Evolutionary conservation across 2,329 filamentous ascomycete genomes (phyloP).

Genomic region (Aureobasidium subglaciale): DNA sequence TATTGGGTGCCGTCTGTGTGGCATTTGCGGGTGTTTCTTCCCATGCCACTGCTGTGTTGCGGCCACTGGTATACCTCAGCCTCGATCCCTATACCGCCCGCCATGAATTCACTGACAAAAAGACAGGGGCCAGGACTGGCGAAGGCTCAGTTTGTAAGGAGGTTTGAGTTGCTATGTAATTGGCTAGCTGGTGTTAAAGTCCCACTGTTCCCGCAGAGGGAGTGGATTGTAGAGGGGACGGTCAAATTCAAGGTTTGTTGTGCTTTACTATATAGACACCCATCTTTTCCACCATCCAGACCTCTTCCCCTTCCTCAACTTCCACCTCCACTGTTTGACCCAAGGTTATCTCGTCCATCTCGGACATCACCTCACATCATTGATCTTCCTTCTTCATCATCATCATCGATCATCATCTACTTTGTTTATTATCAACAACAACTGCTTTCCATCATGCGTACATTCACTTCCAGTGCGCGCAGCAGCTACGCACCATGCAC

Average conservation of each 20-base stretch:
- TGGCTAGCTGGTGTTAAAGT: neutral
- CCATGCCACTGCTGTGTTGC: too few species aligned
- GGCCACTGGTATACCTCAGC: too few species aligned
- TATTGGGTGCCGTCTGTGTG: too few species aligned
- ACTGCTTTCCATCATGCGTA: neutral
- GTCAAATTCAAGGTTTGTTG: too few species aligned
- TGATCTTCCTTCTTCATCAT: neutral
- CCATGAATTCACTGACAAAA: too few species aligned
- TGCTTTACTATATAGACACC: neutral
- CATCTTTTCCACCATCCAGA: neutral
- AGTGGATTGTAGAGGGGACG: too few species aligned
- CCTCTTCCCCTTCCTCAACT: neutral
- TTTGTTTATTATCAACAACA: slow-evolving; percentile 9
- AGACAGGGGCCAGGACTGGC: neutral
- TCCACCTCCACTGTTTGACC: neutral
- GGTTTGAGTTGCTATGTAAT: neutral
- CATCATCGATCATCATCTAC: neutral
- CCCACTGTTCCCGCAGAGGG: too few species aligned
- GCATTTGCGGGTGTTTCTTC: too few species aligned
- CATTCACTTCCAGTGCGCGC: neutral
- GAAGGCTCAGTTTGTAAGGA: neutral
- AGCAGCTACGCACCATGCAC: neutral
- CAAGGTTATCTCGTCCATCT: neutral
- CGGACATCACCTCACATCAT: neutral
- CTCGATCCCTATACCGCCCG: too few species aligned